These are phyloP conservation scores for Amanita rubescens DNA, from an alignment of 768 basidiomycete species.

Conservation along the genomic window DNA sequence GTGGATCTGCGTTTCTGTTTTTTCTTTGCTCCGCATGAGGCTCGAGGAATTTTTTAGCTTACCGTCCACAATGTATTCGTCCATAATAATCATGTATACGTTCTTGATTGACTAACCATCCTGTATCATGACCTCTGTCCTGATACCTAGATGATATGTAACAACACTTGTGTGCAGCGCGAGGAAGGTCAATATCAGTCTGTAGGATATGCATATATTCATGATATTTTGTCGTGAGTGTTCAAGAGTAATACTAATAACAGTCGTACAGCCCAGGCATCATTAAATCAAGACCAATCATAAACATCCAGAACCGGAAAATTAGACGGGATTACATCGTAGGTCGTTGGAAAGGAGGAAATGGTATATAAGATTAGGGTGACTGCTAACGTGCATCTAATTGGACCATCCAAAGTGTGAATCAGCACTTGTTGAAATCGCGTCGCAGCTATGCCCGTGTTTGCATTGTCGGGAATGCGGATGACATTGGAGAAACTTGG, in stretches of 20 bases:
- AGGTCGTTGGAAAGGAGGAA: not conserved
- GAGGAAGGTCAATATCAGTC: not conserved
- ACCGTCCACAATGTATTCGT: not conserved
- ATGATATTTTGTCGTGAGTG: not conserved
- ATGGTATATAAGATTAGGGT: not conserved
- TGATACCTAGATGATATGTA: not conserved
- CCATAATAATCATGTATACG: not conserved
- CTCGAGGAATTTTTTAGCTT: not conserved
- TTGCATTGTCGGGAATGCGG: conserved; percentile 61
- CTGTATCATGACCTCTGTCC: not conserved
- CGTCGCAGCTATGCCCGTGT: conserved; percentile 13
- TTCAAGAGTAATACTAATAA: not conserved
- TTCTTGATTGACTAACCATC: not conserved
- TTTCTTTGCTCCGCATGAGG: not conserved
- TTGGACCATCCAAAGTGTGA: not conserved
- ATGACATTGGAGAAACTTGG: conserved; percentile 75
- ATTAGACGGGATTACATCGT: not conserved
- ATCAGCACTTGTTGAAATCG: not conserved
- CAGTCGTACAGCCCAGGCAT: not conserved
- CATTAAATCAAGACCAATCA: not conserved
- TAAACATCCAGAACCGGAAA: not conserved
- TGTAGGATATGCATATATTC: not conserved
- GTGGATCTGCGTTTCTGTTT: not conserved
- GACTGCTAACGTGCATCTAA: not conserved
- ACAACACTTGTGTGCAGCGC: not conserved